Percentiles rank a stretch among this genome's conserved stretches.
Evolutionary conservation across 2,329 filamentous ascomycete species (phyloP).

Genomic region (Tolypocladium ovalisporum): DNA sequence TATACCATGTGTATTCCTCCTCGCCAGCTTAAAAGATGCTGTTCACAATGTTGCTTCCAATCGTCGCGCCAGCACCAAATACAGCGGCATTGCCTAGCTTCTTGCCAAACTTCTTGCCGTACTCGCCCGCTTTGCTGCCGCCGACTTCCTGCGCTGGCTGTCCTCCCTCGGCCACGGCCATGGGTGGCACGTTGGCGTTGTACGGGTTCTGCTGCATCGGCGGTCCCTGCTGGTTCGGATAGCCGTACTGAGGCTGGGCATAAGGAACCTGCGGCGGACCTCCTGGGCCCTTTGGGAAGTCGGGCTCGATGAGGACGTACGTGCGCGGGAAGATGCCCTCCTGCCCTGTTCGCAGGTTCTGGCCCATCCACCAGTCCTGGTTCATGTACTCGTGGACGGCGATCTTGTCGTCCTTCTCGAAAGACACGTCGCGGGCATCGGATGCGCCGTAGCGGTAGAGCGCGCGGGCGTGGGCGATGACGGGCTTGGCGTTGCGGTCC

Average conservation of each 20-base stretch:
- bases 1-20: neutral
- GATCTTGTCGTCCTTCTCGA: constrained; percentile 72
- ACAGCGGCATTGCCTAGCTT: constrained; percentile 74
- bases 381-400: constrained; percentile 89
- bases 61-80: constrained; percentile 85
- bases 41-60: constrained; percentile 84
- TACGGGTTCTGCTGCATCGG: constrained; percentile 48
- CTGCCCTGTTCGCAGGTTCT: constrained; percentile 67
- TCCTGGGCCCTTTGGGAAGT: constrained; percentile 29
- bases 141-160: constrained; percentile 21
- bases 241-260: constrained; percentile 27
- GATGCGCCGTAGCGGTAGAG: constrained; percentile 73
- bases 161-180: constrained; percentile 57
- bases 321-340: constrained; percentile 94
- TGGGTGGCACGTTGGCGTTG: constrained; percentile 59
- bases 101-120: constrained; percentile 93
- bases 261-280: constrained; percentile 9
- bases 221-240: constrained; percentile 27
- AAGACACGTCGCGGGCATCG: constrained; percentile 70
- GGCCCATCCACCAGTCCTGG: constrained; percentile 91
- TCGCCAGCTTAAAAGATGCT: constrained; percentile 58
- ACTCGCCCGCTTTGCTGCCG: constrained; percentile 53
- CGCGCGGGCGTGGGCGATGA: constrained; percentile 66
- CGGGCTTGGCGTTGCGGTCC: constrained; percentile 35
- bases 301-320: constrained; percentile 70